These are phyloP conservation scores for Fusarium scirpi DNA, from an alignment of 2,329 filamentous ascomycete species.

Conservation along the genomic window DNA sequence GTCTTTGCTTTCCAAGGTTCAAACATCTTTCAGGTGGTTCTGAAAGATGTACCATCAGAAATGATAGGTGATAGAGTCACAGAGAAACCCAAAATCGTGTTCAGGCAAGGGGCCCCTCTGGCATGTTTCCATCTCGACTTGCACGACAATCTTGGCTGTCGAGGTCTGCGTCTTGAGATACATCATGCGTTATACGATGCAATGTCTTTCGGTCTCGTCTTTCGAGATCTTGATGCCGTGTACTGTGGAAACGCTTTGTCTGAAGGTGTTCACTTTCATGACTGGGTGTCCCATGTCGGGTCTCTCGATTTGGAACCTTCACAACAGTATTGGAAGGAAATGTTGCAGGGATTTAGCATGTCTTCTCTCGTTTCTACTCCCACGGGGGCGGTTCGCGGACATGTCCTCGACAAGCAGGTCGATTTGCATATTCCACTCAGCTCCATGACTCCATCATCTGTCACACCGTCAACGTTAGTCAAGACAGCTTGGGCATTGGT, in stretches of 20 bases:
- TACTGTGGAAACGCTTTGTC: neutral
- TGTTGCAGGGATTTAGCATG: neutral
- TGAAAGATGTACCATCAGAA: neutral
- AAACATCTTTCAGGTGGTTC: neutral
- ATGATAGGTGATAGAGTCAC: neutral
- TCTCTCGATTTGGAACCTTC: neutral
- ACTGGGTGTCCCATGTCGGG: neutral
- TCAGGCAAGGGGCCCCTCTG: neutral
- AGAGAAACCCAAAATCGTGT: neutral
- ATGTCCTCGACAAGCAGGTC: neutral
- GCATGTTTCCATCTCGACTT: neutral
- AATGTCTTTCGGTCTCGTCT: neutral
- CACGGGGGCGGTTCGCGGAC: neutral
- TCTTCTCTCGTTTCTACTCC: neutral
- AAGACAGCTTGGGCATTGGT: neutral
- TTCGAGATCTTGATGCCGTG: neutral
- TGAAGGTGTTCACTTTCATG: neutral
- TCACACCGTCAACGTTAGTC: neutral
- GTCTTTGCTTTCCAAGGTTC: neutral
- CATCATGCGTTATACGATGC: conserved; percentile 3
- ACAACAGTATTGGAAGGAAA: neutral
- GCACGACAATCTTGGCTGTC: neutral
- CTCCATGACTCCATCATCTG: neutral
- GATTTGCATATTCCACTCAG: neutral
- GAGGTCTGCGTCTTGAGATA: neutral